A percentile compares a stretch with the other conserved stretches of the same genome.
Conservation (phyloP, 202 grass and related monocot genomes). For the Brachypodium distachyon region DNA sequence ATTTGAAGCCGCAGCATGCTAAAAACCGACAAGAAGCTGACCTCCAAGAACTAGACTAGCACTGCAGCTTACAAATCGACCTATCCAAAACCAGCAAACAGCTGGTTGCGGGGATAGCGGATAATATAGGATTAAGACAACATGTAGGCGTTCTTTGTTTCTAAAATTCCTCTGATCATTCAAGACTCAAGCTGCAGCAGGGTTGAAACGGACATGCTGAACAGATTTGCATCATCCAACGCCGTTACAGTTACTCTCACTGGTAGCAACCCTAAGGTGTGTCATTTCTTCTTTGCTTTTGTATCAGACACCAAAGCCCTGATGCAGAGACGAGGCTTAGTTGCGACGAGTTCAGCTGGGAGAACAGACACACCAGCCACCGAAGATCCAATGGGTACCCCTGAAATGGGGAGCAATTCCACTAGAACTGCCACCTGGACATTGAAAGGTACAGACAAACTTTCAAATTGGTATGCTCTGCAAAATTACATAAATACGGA, state of each 20-base stretch:
- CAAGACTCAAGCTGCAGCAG: background rate
- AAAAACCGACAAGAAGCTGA: conserved; percentile 25
- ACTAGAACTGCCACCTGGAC: conserved; percentile 36
- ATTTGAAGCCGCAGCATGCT: conserved; percentile 19
- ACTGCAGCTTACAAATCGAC: conserved; percentile 9
- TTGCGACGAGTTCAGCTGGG: conserved; percentile 65
- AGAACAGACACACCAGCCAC: conserved; percentile 85
- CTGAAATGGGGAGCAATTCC: conserved; percentile 40
- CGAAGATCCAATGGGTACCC: conserved; percentile 44
- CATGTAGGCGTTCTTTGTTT: background rate
- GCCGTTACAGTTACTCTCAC: background rate
- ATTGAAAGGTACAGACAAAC: background rate
- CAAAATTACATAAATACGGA: background rate
- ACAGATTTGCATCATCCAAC: background rate
- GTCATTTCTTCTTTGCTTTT: conserved; percentile 52
- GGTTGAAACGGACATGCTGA: background rate
- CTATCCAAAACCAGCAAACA: conserved; percentile 12
- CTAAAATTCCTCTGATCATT: background rate
- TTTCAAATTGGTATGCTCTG: background rate
- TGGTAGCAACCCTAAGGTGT: background rate
- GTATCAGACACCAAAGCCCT: conserved; percentile 58
- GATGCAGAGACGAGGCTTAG: conserved; percentile 73
- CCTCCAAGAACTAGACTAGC: conserved; percentile 23
- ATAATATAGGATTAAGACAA: background rate
- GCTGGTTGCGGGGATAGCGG: background rate